Conservation (phyloP, 257 asterid species). For the Fraxinus excelsior region DNA sequence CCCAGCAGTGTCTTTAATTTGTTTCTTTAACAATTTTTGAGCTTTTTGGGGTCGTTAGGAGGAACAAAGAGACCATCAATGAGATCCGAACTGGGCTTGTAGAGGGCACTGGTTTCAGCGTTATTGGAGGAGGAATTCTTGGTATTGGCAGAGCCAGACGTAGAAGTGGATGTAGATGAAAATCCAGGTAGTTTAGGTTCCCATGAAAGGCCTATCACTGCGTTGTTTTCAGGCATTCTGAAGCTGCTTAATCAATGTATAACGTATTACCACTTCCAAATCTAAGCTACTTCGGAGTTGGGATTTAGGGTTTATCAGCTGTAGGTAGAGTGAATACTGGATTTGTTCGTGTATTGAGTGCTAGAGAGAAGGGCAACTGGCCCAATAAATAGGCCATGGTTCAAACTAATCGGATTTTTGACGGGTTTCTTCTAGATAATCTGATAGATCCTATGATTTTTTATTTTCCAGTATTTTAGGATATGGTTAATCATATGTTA, state of each 20-base stretch:
- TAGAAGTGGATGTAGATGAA: neutral
- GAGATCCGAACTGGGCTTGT: slow-evolving; percentile 56
- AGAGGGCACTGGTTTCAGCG: slow-evolving; percentile 33
- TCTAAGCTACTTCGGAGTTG: neutral
- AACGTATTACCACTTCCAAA: neutral
- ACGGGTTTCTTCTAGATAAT: no score
- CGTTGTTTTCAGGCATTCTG: neutral
- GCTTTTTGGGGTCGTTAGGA: slow-evolving; percentile 75
- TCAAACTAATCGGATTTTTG: no score
- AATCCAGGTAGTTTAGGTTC: neutral
- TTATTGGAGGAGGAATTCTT: slow-evolving; percentile 1
- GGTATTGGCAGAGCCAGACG: slow-evolving; percentile 15
- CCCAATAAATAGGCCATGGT: no score
- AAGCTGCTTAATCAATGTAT: neutral
- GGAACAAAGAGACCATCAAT: slow-evolving; percentile 79
- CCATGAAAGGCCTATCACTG: neutral
- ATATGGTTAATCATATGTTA: no score
- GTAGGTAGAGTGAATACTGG: neutral
- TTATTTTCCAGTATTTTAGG: no score
- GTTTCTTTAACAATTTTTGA: slow-evolving; percentile 65
- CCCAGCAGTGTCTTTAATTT: slow-evolving; percentile 85
- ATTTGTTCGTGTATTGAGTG: no score
- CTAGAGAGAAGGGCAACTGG: no score
- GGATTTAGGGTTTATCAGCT: neutral
- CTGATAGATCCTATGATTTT: no score